Conservation (phyloP, 768 basidiomycete genomes). For the Tricholoma matsutake region DNA sequence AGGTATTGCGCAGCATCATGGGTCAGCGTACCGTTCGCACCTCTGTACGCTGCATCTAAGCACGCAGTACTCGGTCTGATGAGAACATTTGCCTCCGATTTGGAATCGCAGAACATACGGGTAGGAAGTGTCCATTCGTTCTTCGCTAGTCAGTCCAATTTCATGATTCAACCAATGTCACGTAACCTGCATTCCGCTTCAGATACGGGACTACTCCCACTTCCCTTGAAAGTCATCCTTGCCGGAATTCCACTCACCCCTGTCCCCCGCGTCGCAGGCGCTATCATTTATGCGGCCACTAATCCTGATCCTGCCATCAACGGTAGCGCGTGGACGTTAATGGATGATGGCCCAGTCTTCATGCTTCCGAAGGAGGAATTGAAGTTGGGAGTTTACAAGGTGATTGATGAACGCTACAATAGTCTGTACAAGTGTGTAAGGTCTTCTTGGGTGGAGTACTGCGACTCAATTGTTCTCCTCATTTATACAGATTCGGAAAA, state of each 20-base stretch:
- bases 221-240: constrained; percentile 37
- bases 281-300: constrained; percentile 51
- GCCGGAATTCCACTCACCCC: constrained; percentile 50
- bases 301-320: constrained; percentile 41
- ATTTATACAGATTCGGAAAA: constrained; percentile 18
- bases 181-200: neutral
- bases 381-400: constrained; percentile 48
- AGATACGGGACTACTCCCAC: constrained; percentile 48
- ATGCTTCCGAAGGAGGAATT: constrained; percentile 44
- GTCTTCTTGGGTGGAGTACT: neutral
- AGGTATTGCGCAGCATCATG: constrained; percentile 42
- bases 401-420: constrained; percentile 46
- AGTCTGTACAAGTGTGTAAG: constrained; percentile 27
- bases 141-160: constrained; percentile 41
- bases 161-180: neutral
- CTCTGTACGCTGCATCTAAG: constrained; percentile 50
- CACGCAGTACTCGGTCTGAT: constrained; percentile 53
- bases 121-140: constrained; percentile 49
- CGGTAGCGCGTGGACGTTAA: constrained; percentile 45
- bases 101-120: constrained; percentile 37
- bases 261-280: constrained; percentile 44
- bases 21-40: constrained; percentile 38
- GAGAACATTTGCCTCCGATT: constrained; percentile 40
- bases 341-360: constrained; percentile 50
- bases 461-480: neutral